A percentile compares a stretch with the other conserved stretches of the same genome.
Evolutionary conservation across 2,329 filamentous ascomycete species (phyloP).

Genomic region (Didymella lethalis): DNA sequence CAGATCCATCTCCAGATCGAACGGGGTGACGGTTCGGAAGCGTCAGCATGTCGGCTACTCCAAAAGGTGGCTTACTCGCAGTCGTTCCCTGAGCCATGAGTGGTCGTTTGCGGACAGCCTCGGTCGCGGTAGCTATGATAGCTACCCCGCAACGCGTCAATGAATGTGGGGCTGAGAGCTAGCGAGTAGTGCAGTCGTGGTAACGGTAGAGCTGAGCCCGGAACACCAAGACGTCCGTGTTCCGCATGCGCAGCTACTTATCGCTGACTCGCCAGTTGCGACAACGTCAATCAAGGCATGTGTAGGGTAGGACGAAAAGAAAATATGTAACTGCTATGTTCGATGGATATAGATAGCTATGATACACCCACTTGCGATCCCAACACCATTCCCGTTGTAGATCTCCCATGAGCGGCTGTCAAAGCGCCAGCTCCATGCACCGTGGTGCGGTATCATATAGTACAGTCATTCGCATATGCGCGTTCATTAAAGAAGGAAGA

Average conservation of each 20-base stretch:
- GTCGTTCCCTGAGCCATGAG: neutral
- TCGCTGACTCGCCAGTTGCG: neutral
- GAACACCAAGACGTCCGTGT: neutral
- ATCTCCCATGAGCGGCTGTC: constrained; percentile 6
- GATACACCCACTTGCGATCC: constrained; percentile 8
- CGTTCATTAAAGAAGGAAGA: constrained; percentile 22
- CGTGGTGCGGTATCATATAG: constrained; percentile 26
- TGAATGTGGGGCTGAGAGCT: constrained; percentile 1
- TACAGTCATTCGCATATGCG: constrained; percentile 25
- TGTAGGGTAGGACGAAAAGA: neutral
- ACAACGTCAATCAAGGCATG: neutral
- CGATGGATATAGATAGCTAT: constrained; percentile 16
- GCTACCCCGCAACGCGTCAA: constrained; percentile 21
- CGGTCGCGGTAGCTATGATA: constrained; percentile 3
- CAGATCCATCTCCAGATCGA: neutral
- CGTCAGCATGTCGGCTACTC: constrained; percentile 7
- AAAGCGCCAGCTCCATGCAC: constrained; percentile 16
- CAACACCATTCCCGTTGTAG: constrained; percentile 11
- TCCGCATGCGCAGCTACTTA: neutral
- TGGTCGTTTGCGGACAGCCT: constrained; percentile 2
- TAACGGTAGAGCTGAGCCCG: neutral
- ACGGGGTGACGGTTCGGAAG: constrained; percentile 2
- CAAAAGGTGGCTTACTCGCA: neutral
- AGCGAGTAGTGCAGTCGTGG: neutral
- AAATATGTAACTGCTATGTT: neutral